phyloP scores from a whole-genome alignment of 2,329 filamentous ascomycete genomes.

The Cordyceps pruinosa region DNA sequence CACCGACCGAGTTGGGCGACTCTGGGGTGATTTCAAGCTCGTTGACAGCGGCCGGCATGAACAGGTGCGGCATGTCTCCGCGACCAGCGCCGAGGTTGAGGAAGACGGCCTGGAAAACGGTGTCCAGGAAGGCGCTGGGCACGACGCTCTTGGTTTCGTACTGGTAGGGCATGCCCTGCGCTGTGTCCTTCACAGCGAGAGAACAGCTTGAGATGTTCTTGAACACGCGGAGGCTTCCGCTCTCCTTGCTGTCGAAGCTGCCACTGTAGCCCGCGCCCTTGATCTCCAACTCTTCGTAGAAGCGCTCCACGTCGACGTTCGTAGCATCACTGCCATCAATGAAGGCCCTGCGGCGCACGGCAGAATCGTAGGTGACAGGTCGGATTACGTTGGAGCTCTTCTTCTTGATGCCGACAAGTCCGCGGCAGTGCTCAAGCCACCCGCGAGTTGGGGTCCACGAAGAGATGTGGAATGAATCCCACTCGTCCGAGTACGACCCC shows the following conservation, averaged over 20 bases:
- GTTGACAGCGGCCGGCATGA: slow-evolving; percentile 30
- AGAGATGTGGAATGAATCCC: slow-evolving; percentile 51
- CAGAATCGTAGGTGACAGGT: slow-evolving; percentile 16
- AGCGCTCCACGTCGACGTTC: slow-evolving; percentile 14
- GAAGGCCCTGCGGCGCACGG: slow-evolving; percentile 13
- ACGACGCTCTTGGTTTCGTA: slow-evolving; percentile 37
- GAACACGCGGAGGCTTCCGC: slow-evolving; percentile 12
- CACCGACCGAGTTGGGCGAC: slow-evolving; percentile 22
- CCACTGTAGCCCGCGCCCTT: slow-evolving; percentile 22
- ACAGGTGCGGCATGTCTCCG: slow-evolving; percentile 25
- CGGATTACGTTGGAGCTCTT: slow-evolving; percentile 14
- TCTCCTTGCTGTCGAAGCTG: slow-evolving; percentile 17
- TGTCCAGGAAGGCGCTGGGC: slow-evolving; percentile 41
- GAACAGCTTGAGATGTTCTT: slow-evolving; percentile 19
- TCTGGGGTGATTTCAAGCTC: slow-evolving; percentile 23
- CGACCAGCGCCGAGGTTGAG: slow-evolving; percentile 30
- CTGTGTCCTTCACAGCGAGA: slow-evolving; percentile 36
- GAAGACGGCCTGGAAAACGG: slow-evolving; percentile 35
- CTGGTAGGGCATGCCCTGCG: slow-evolving; percentile 36
- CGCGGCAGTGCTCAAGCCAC: slow-evolving; percentile 53
- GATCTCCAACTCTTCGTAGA: slow-evolving; percentile 22
- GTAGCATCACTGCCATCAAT: background rate
- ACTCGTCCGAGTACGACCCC: slow-evolving; percentile 32
- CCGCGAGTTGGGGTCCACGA: slow-evolving; percentile 44
- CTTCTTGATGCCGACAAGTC: slow-evolving; percentile 37